These are phyloP conservation scores for Inga laurina DNA, from an alignment of 306 rosid genomes.

Conservation along the genomic window DNA sequence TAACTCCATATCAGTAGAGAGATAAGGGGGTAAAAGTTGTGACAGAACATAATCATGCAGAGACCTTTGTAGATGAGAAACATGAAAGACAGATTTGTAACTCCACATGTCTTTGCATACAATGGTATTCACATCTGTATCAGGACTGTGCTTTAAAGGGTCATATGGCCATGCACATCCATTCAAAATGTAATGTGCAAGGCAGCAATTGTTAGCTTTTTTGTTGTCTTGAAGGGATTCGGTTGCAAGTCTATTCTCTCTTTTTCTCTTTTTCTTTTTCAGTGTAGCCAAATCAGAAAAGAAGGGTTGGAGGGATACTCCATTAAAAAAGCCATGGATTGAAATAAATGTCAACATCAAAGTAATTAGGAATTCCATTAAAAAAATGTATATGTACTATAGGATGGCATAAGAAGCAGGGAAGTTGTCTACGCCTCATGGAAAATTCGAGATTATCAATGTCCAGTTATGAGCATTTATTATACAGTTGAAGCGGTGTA, in stretches of 20 bases:
- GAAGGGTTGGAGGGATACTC: background rate
- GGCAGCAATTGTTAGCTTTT: background rate
- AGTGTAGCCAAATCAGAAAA: background rate
- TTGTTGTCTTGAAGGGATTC: background rate
- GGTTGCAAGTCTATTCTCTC: background rate
- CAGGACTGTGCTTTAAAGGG: background rate
- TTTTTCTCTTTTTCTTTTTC: background rate
- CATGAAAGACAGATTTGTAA: too few species aligned
- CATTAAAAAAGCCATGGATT: background rate
- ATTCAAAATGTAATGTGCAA: background rate
- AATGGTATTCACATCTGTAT: background rate
- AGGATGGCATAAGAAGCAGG: conserved; percentile 39
- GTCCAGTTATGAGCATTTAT: conserved; percentile 29
- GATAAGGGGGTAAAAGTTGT: too few species aligned
- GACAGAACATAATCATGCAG: too few species aligned
- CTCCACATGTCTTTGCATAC: background rate
- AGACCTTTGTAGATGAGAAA: too few species aligned
- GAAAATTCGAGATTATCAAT: conserved; percentile 6
- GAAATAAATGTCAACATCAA: background rate
- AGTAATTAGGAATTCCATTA: background rate
- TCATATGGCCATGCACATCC: background rate
- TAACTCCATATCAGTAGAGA: too few species aligned
- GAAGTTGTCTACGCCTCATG: conserved; percentile 28
- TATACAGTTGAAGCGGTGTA: conserved; percentile 22
- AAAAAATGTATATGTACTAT: background rate